Percentiles rank a stretch among this genome's conserved stretches.
Conservation (phyloP, 1,284 basidiomycete species). For the Melanopsichium pennsylvanicum region DNA sequence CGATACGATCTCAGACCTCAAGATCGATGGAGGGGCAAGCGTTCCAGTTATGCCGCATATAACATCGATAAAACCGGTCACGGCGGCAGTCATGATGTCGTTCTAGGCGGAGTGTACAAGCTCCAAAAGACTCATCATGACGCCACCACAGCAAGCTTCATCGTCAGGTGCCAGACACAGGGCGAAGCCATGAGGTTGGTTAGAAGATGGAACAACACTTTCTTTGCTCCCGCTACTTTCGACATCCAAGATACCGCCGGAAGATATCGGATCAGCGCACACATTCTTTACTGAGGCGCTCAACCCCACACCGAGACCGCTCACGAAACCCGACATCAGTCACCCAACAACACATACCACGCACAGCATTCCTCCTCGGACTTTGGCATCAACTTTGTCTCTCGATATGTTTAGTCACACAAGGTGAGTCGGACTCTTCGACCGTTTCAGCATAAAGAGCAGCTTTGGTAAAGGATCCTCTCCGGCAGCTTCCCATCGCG, state of each 20-base stretch:
- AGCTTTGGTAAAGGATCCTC: too few relatives aligned
- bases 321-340: background rate
- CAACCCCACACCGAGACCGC: too few relatives aligned
- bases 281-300: conserved; percentile 35
- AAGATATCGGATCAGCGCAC: conserved; percentile 47
- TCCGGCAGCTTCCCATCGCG: too few relatives aligned
- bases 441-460: conserved; percentile 10
- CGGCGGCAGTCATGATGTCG: conserved; percentile 28
- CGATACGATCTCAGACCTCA: conserved; percentile 40
- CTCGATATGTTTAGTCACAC: too few relatives aligned
- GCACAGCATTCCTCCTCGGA: too few relatives aligned
- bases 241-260: conserved; percentile 50
- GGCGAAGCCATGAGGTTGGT: conserved; percentile 49
- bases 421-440: conserved; percentile 40
- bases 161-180: conserved; percentile 31
- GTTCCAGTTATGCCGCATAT: conserved; percentile 14
- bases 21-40: conserved; percentile 31
- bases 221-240: conserved; percentile 47
- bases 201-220: conserved; percentile 54
- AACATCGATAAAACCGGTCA: conserved; percentile 6
- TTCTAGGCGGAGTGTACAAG: conserved; percentile 30
- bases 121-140: conserved; percentile 26
- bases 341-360: background rate
- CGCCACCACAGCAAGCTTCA: conserved; percentile 34
- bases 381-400: too few relatives aligned